These are phyloP conservation scores for Xanthoconium purpureum DNA, from an alignment of 768 basidiomycete species.

Conservation along the genomic window DNA sequence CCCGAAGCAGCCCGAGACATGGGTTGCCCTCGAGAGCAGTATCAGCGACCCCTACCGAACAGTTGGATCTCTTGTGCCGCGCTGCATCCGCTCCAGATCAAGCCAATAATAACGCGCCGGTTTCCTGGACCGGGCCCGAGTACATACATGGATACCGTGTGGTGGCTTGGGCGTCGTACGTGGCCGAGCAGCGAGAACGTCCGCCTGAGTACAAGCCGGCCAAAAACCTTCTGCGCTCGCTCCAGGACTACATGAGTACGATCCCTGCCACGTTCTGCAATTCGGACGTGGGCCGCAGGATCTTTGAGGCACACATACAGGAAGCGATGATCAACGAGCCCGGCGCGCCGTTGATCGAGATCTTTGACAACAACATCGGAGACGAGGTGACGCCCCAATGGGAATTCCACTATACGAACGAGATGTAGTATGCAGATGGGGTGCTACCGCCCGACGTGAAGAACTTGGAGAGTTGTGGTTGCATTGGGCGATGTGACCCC, in stretches of 20 bases:
- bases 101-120: not conserved
- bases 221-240: conserved; percentile 54
- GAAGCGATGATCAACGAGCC: conserved; percentile 68
- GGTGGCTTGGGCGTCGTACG: conserved; percentile 22
- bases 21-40: not conserved
- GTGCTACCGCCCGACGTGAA: conserved; percentile 64
- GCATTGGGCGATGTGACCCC: conserved; percentile 73
- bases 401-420: conserved; percentile 87
- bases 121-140: not conserved
- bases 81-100: not conserved
- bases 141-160: conserved; percentile 8
- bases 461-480: conserved; percentile 65
- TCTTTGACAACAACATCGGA: conserved; percentile 65
- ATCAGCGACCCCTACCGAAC: not conserved
- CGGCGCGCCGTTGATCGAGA: conserved; percentile 60
- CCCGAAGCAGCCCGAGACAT: not conserved
- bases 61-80: not conserved
- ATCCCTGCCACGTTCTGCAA: conserved; percentile 40
- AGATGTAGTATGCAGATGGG: conserved; percentile 67
- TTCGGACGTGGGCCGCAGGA: conserved; percentile 42
- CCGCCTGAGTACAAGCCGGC: conserved; percentile 31
- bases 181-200: conserved; percentile 14
- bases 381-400: conserved; percentile 69
- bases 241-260: conserved; percentile 67
- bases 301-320: conserved; percentile 65